Conservation (phyloP, 345 rosid genomes). For the Arabidopsis suecica region DNA sequence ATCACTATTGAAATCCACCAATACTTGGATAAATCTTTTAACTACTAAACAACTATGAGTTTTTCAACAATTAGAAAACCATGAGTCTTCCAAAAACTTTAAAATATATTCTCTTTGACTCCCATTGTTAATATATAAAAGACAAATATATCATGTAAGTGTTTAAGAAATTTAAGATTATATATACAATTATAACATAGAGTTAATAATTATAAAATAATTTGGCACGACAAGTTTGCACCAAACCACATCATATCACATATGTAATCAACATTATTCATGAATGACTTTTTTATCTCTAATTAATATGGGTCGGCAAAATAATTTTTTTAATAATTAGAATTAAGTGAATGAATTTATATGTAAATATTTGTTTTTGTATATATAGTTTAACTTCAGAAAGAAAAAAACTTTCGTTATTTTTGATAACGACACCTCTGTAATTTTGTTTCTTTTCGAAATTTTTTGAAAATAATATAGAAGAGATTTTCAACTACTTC, state of each 20-base stretch:
- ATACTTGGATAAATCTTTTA: neutral
- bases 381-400: neutral
- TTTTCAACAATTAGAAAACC: neutral
- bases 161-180: neutral
- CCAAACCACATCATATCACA: too few species aligned
- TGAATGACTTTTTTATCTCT: too few species aligned
- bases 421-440: neutral
- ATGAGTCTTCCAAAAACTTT: neutral
- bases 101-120: neutral
- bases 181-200: too few species aligned
- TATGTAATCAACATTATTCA: too few species aligned
- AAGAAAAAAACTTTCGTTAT: neutral
- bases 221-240: too few species aligned
- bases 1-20: too few species aligned
- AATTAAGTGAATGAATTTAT: too few species aligned
- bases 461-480: neutral
- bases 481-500: neutral
- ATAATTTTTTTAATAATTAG: too few species aligned
- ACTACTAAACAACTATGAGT: neutral
- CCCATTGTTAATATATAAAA: too few species aligned
- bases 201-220: too few species aligned
- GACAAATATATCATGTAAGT: neutral
- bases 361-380: too few species aligned
- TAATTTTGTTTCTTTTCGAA: neutral
- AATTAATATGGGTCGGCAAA: too few species aligned